These are phyloP conservation scores for Rhododendron vialii DNA, from an alignment of 148 eudicot genomes.

Conservation along the genomic window DNA sequence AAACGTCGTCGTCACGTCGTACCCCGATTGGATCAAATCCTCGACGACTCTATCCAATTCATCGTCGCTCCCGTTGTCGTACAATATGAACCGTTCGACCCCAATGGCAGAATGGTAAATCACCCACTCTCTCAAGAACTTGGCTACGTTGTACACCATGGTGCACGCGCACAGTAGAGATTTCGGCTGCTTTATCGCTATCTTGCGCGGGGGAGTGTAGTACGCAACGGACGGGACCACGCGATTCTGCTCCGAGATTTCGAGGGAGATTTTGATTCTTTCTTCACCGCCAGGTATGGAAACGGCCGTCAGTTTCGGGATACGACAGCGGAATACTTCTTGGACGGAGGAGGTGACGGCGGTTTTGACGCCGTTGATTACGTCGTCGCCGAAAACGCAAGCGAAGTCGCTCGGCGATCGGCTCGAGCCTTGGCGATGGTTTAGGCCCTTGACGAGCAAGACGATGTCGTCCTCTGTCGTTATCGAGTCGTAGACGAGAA, in stretches of 20 bases:
- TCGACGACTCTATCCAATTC: slow-evolving; percentile 24
- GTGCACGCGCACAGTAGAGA: slow-evolving; percentile 61
- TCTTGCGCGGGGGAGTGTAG: slow-evolving; percentile 32
- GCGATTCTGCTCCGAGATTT: slow-evolving; percentile 18
- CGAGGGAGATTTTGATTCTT: slow-evolving; percentile 36
- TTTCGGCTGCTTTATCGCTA: slow-evolving; percentile 13
- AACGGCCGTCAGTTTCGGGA: slow-evolving; percentile 24
- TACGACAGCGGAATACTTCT: slow-evolving; percentile 64
- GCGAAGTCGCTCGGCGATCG: slow-evolving; percentile 36
- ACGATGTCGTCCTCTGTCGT: slow-evolving; percentile 56
- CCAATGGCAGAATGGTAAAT: slow-evolving; percentile 57
- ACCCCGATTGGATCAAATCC: slow-evolving; percentile 33
- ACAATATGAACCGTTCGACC: slow-evolving; percentile 49
- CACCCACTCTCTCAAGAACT: slow-evolving; percentile 71
- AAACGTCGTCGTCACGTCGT: slow-evolving; percentile 30
- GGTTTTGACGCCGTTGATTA: slow-evolving; percentile 30
- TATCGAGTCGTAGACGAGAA: slow-evolving; percentile 8
- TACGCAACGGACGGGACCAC: slow-evolving; percentile 50
- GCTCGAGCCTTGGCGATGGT: slow-evolving; percentile 47
- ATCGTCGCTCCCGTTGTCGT: slow-evolving; percentile 76
- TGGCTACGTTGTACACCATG: slow-evolving; percentile 65
- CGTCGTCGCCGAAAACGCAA: slow-evolving; percentile 52
- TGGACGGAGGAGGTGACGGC: slow-evolving; percentile 45
- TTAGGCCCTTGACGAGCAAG: slow-evolving; percentile 56
- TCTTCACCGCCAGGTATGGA: neutral